Conservation (phyloP, 352 stramenopile species). For the Sclerospora graminicola region DNA sequence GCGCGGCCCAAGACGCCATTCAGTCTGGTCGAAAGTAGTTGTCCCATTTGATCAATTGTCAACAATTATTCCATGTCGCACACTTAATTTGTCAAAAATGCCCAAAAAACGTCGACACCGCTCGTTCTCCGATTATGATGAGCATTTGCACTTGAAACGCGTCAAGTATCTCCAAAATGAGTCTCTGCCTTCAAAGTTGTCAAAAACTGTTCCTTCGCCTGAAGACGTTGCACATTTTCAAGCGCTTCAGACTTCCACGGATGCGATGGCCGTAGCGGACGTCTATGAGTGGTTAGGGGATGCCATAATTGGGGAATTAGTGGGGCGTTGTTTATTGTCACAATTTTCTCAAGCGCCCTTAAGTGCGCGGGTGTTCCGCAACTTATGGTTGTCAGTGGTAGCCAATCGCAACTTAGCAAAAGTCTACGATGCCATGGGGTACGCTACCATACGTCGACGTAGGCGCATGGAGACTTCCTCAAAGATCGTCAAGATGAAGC, state of each 20-base stretch:
- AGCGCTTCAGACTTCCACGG: constrained; percentile 15
- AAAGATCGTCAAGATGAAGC: constrained; percentile 33
- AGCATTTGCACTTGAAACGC: constrained; percentile 2
- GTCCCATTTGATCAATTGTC: background rate
- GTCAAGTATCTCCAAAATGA: constrained; percentile 1
- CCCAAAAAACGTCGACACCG: constrained; percentile 12
- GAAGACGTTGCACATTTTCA: constrained; percentile 27
- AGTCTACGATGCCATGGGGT: constrained; percentile 59
- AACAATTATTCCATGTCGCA: background rate
- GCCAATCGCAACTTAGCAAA: constrained; percentile 62
- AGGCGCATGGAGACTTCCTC: background rate
- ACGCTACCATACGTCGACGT: constrained; percentile 15
- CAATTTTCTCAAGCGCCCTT: constrained; percentile 50
- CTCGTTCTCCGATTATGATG: constrained; percentile 8
- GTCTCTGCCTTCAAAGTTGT: background rate
- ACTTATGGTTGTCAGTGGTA: constrained; percentile 46
- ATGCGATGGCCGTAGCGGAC: constrained; percentile 22
- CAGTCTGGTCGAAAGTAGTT: too few species aligned
- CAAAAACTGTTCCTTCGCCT: background rate
- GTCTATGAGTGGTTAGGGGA: constrained; percentile 76
- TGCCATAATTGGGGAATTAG: constrained; percentile 60
- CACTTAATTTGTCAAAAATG: constrained; percentile 4
- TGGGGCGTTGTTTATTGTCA: constrained; percentile 47
- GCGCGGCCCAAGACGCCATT: constrained; percentile 57
- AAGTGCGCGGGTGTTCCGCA: constrained; percentile 54